A percentile compares a stretch with the other conserved stretches of the same genome.
Conservation (phyloP, 2,329 filamentous ascomycete genomes). For the Myriosclerotinia duriaeana region DNA sequence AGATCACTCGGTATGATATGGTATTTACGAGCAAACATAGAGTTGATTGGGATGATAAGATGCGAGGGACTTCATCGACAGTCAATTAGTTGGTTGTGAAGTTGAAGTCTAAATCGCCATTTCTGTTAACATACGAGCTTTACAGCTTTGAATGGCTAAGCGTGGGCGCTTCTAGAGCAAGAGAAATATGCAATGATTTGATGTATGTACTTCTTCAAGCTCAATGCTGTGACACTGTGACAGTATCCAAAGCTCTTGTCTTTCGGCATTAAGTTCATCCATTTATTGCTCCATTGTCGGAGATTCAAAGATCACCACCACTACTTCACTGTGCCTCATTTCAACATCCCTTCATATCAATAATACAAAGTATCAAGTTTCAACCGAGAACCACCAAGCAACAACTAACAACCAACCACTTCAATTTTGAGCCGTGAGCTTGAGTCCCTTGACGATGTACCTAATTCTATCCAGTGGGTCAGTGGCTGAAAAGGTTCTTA, state of each 20-base stretch:
- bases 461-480: slow-evolving; percentile 11
- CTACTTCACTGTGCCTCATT: slow-evolving; percentile 7
- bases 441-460: background rate
- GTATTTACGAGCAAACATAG: no score
- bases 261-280: background rate
- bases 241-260: background rate
- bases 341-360: background rate
- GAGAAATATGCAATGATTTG: slow-evolving; percentile 1
- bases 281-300: background rate
- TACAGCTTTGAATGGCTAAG: background rate
- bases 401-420: slow-evolving; percentile 12
- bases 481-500: slow-evolving; percentile 20
- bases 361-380: background rate
- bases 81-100: background rate
- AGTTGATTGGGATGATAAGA: no score
- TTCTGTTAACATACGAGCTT: background rate
- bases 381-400: background rate
- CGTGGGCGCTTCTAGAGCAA: background rate
- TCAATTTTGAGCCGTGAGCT: background rate
- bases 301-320: background rate
- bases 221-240: background rate
- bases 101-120: no score
- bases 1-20: background rate
- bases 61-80: background rate
- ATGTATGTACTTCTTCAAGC: background rate